Evolutionary conservation across 139 green algal species (phyloP), one percentile per base, ranked within the genome.

Genomic region (Micractinium sp.): DNA sequence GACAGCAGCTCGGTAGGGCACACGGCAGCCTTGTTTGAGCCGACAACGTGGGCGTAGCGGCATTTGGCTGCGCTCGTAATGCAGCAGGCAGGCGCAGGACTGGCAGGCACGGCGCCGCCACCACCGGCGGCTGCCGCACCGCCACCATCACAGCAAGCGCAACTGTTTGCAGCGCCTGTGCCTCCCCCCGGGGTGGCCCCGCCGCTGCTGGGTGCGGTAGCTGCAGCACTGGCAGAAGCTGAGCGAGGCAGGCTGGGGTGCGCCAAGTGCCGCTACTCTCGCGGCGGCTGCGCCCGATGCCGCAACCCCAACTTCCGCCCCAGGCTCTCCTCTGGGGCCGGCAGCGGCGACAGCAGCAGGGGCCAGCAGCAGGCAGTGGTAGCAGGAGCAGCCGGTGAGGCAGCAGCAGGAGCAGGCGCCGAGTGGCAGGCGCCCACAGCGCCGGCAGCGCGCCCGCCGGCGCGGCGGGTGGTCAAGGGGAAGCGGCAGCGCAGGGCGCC

Each of bases 201-300:
- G 27, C 31, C 31, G 38, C 27, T 23, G 36, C 25, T 38, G n/a
- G 76, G 35, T n/a, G 63, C 83, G 19, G 83, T 87, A 39, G 83
- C 83, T 29, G 66, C 83, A 19, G 83, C 81, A 18, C 19, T 87
- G 7, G 23, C 38, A 35, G 82, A 87, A 36, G 38, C 31, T 0
- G 38, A n/a, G 14, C 63, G n/a, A 18, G 69, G 71, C 33, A n/a
- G 38, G 78, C 89, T 87, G 25, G 85, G 89, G 22, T 92, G 89
- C 85, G 75, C 35, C 67, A 81, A 69, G 53, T 90, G 89, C 78
- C 86, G 85, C 33, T 90, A 88, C 27, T 81, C 84, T 0, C 35
- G n/a, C 9, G 69, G 67, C 76, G 89, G 89, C 36, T 92, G 90
- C 69, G 31, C 41, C 3, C 90, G 80, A 63, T 92, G 90, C 83